Base-by-base conservation (phyloP, 371 early-diverging fungal genomes). In the Chytridiales sp. region DNA sequence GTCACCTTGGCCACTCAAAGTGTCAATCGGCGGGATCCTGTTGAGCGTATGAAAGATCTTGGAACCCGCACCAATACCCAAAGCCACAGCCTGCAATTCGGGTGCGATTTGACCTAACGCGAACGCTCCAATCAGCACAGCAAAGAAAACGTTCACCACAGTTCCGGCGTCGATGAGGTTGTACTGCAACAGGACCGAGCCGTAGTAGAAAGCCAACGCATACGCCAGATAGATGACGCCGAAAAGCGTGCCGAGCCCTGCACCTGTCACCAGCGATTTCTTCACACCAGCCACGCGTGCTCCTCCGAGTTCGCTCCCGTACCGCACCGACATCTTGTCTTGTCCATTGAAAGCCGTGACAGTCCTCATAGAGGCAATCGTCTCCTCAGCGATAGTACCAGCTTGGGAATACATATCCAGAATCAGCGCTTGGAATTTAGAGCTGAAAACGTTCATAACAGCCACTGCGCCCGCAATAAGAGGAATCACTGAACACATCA, bases 91-190 rank as follows among this genome's bases (percentile, higher is more conserved):
- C 49, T 66, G 59, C 39, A 69, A 38, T 21, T 73, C 67, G 15
- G 74, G 66, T 5, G 66, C 51, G 24, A 61, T 54, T 39, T 62
- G 49, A 38, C 69, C 69, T n/a, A 78, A 59, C 11, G 71, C 62
- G 44, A 73, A 67, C 34, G 68, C 62, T 27, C 73, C 73, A 46
- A 77, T 74, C 52, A 77, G 62, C 27, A 74, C 21, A 4, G 64
- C 40, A 62, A 68, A 58, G 49, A 68, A 63, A 5, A 64, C 64
- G 36, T 65, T 64, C 6, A 68, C 60, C 1, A 68, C 61, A 22
- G 59, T 48, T 51, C 62, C 61, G 17, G 63, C 58, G 30, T 47
- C 40, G 57, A 70, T 70, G 19, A 22, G 17, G 4, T 47, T 54
- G 3, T 44, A 47, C 21, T 32, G 9, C 29, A 67, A 44, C 30